Evolutionary conservation across 1,139 yeast species (phyloP), one percentile per base, ranked within the genome.

Genomic region (Pichia sp.): DNA sequence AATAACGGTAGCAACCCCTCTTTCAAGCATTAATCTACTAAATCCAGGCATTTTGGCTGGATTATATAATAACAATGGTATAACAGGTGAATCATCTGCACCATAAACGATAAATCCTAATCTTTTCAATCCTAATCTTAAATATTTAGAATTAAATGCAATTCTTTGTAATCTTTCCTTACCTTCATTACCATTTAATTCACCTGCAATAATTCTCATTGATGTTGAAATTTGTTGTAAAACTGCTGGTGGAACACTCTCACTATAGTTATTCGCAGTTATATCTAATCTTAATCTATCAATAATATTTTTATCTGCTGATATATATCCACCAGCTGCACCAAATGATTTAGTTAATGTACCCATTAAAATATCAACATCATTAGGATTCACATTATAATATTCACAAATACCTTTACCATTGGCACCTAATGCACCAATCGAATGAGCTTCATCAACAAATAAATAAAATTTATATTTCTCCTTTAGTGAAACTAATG

Each of bases 301-400:
- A 43, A 89, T 82, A 35, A 85, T 66, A 39, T 62, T 65, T 56
- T 77, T 73, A 50, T 72, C 72, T 40, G 83, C 94, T 19, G 96
- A 93, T 50, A 91, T 69, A 60, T 91, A 91, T 37, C 98, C 99
- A 57, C 99, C 99, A 36, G 97, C 88, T 23, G 98, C 97, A 58
- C 99, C 98, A 63, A 91, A 91, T 5, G 96, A 86, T 65, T 91
- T 91, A 41, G 98, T 93, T 45, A 93, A 74, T 8, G 99, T 91
- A 38, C 99, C 99, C 99, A 91, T 91, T 52, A 91, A 67, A 47
- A 93, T 67, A 63, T 91, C 99, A 40, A 91, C 71, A 39, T 77
- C 74, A 18, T 67, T 61, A 31, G 97, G 91, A 50, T 79, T 75
- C 42, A 91, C 75, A 36, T 81, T 81, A 59, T 84, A 91, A 63